Base-by-base conservation (phyloP, 2,329 filamentous ascomycete species). In the Hysterium pulicare region DNA sequence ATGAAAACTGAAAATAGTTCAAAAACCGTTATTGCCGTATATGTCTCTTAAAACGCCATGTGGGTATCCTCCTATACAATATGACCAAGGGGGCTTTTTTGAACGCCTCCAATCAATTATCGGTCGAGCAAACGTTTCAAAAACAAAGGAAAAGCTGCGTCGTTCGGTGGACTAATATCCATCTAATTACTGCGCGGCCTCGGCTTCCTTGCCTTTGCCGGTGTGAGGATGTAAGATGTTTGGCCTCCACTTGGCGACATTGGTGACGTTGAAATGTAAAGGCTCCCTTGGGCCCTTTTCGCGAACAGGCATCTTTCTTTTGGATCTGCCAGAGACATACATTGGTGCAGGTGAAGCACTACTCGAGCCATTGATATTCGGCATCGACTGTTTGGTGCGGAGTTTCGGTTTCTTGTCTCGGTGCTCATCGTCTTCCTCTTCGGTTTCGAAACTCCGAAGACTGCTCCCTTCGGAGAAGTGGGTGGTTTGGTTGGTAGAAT, bases 381-480 rank as follows among this genome's bases (percentile, higher is more conserved):
- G 57, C 53, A 64, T 56, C 36, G 63, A 66, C 30, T 61, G 55
- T 47, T 67, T 68, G 4, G 58, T 51, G 15, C 64, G 55, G 20
- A 66, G 58, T 52, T 66, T 69, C 8, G 61, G 64, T 50, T 67
- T 68, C 59, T 68, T 69, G 47, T 67, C 64, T 15, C 62, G 54
- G 41, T 69, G 66, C 53, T 67, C 63, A 33, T 68, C 64, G 16
- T 68, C 64, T 33, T 68, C 64, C 15, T 68, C 64, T 40, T 67
- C 62, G 1, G 61, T 60, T 21, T 61, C 60, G 35, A 68, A 63
- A 46, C 64, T 67, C 15, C 62, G 58, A 16, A 67, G 52, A 39
- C 63, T 66, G 44, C 57, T 64, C 21, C 58, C 57, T 49, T 65
- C 62, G 4, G 62, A 66, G 2, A 58, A 64, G 33, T 58, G 61